Base-by-base conservation (phyloP, 2,329 filamentous ascomycete species). In the Phialocephala sp. region DNA sequence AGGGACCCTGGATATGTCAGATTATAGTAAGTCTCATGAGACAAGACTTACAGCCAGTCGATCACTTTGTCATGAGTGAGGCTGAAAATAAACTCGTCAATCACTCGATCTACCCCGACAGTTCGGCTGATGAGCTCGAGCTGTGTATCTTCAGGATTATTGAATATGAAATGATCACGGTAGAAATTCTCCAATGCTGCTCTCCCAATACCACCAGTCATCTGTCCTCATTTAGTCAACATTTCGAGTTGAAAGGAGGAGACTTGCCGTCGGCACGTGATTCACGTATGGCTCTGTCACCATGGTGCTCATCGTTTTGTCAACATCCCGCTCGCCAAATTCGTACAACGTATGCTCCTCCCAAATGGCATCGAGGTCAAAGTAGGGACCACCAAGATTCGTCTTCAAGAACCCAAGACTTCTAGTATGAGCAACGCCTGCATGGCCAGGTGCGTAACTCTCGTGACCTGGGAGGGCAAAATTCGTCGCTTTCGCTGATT, bases 261-360 rank as follows among this genome's bases (percentile, higher is more conserved):
- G 20, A 71, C 83, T 80, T 72, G 88, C 82, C 0, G 90, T 92
- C 0, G 90, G 89, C 1, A 93, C 82, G 73, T 93, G 89, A 73
- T 93, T 93, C 1, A 94, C 91, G 72, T 93, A 93, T 1, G 91
- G 91, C 75, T 92, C 87, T 57, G 88, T 82, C 1, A 93, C 90
- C 91, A 94, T 93, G 0, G 91, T 93, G n/a, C 82, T 83, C 91
- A 94, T 93, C 0, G 91, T 94, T 69, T 87, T 85, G 67, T 87
- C 87, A 0, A 92, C 90, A 1, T 86, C 86, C 12, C 90, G 83
- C 63, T 88, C 86, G 1, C 77, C 86, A 74, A 94, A 94, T 74
- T 93, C 90, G 70, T 85, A 90, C 52, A 83, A 83, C 0, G 89
- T 91, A 75, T 94, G 91, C 76, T 93, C 90, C 8, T 93, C 90